phyloP scores from a whole-genome alignment of 2,329 filamentous ascomycete species.

The Aspergillus proliferans region DNA sequence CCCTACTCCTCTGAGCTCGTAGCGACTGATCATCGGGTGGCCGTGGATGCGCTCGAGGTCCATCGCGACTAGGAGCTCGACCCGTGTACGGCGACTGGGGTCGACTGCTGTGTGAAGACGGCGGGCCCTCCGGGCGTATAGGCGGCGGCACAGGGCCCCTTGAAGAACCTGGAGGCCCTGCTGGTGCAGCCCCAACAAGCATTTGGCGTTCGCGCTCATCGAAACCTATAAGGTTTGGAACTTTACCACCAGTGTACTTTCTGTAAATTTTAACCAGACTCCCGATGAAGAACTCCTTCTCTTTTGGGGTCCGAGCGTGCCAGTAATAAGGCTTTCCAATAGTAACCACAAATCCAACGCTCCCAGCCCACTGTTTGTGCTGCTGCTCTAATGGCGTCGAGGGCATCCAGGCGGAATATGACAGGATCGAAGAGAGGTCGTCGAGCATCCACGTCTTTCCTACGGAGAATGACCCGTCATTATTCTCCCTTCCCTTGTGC shows the following conservation, averaged over 20 bases:
- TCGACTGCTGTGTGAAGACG: slow-evolving; percentile 21
- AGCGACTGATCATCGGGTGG: slow-evolving; percentile 32
- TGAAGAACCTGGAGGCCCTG: slow-evolving; percentile 15
- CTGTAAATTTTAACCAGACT: slow-evolving; percentile 93
- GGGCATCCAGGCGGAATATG: slow-evolving; percentile 61
- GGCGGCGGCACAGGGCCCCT: slow-evolving; percentile 19
- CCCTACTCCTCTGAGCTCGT: slow-evolving; percentile 33
- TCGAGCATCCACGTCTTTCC: slow-evolving; percentile 98
- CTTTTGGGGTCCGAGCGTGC: slow-evolving; percentile 86
- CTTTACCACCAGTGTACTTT: slow-evolving; percentile 86
- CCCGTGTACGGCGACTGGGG: slow-evolving; percentile 25
- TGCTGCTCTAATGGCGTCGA: slow-evolving; percentile 55
- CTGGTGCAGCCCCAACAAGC: slow-evolving; percentile 52
- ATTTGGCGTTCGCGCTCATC: slow-evolving; percentile 70
- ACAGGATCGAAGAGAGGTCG: slow-evolving; percentile 77
- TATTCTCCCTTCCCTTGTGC: slow-evolving; percentile 95
- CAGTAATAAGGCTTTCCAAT: slow-evolving; percentile 95
- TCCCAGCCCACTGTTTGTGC: slow-evolving; percentile 68
- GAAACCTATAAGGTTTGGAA: slow-evolving; percentile 76
- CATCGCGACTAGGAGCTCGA: slow-evolving; percentile 34
- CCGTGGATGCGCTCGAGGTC: slow-evolving; percentile 22
- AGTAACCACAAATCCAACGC: slow-evolving; percentile 78
- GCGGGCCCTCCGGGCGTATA: slow-evolving; percentile 17
- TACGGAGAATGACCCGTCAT: slow-evolving; percentile 89
- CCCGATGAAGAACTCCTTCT: slow-evolving; percentile 98